Conservation (phyloP, 805 yeast genomes). For the Wickerhamomyces tratensis region DNA sequence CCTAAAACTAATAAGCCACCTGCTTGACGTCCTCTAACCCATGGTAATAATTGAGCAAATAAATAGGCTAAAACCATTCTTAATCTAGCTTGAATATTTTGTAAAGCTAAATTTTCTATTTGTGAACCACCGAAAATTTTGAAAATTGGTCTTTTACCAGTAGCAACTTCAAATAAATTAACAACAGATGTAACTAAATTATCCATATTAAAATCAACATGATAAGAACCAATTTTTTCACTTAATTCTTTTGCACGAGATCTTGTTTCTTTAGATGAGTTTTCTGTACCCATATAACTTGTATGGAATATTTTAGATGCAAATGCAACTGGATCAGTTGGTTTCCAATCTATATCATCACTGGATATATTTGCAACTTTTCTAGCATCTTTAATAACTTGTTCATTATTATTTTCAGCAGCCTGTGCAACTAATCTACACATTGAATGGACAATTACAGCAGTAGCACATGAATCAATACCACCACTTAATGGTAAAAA, state of each 20-base stretch:
- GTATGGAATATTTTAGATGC: slow-evolving; percentile 76
- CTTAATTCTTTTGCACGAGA: slow-evolving; percentile 73
- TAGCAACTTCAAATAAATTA: slow-evolving; percentile 72
- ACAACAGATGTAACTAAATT: slow-evolving; percentile 65
- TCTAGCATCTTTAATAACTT: slow-evolving; percentile 72
- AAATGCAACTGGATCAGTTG: slow-evolving; percentile 66
- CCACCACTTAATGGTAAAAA: slow-evolving; percentile 96
- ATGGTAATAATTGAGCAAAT: slow-evolving; percentile 90
- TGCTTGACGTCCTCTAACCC: slow-evolving; percentile 69
- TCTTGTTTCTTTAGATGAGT: slow-evolving; percentile 85
- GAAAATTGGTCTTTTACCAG: slow-evolving; percentile 83
- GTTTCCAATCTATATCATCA: slow-evolving; percentile 45
- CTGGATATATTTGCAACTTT: slow-evolving; percentile 47
- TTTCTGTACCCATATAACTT: slow-evolving; percentile 91
- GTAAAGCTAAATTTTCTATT: slow-evolving; percentile 88
- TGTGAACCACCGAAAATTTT: slow-evolving; percentile 90
- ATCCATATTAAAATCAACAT: slow-evolving; percentile 90
- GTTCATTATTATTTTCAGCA: slow-evolving; percentile 55
- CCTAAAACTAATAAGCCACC: slow-evolving; percentile 86
- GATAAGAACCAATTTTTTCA: slow-evolving; percentile 73
- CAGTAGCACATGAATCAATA: slow-evolving; percentile 96
- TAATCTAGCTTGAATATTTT: slow-evolving; percentile 92
- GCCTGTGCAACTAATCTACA: slow-evolving; percentile 74
- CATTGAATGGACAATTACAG: slow-evolving; percentile 91
- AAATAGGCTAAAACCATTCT: slow-evolving; percentile 92